Base-by-base conservation (phyloP, 1,139 yeast species). In the Nakaseomyces delphensis region DNA sequence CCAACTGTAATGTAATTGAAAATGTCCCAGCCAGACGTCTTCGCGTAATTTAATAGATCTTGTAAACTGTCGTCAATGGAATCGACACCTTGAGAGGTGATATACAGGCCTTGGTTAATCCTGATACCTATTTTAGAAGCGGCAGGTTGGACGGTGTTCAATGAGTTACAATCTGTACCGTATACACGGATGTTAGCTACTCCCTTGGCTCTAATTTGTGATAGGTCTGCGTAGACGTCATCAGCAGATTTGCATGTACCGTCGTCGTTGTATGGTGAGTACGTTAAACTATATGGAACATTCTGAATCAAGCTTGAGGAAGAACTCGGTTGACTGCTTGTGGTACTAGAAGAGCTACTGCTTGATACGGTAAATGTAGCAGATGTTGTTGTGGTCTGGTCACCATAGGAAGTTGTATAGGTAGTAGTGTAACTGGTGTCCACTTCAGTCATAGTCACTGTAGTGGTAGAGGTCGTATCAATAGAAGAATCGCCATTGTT, bases 81-180 rank as follows among this genome's bases (percentile, higher is more conserved):
- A 53, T 77, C 76, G 30, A 72, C 78, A 50, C 95, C 95, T 13
- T 57, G 68, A 25, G 66, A 53, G 28, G 66, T 60, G 53, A 87
- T 79, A 91, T 93, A 87, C 64, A 87, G 74, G 36, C 96, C 96
- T 69, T 85, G 96, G 62, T 83, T 82, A 41, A 87, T 77, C 39
- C 67, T 76, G 42, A 87, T 62, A 2, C 95, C 95, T 41, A 82
- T 65, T 10, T 63, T 45, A n/a, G 60, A 56, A 48, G 82, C 74
- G 40, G 71, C 73, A 39, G 91, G 84, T 53, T 79, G 71, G 32
- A 86, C 77, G 2, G 82, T 77, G 25, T 71, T 59, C 47, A 83
- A 65, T 20, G 84, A 76, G 58, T 76, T 70, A 68, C 96, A 87
- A 61, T 87, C 96, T 44, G 85, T 80, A 53, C 95, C 95, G 59